Evolutionary conservation across 352 stramenopile species (phyloP).

Genomic region (Peronosclerospora sorghi): DNA sequence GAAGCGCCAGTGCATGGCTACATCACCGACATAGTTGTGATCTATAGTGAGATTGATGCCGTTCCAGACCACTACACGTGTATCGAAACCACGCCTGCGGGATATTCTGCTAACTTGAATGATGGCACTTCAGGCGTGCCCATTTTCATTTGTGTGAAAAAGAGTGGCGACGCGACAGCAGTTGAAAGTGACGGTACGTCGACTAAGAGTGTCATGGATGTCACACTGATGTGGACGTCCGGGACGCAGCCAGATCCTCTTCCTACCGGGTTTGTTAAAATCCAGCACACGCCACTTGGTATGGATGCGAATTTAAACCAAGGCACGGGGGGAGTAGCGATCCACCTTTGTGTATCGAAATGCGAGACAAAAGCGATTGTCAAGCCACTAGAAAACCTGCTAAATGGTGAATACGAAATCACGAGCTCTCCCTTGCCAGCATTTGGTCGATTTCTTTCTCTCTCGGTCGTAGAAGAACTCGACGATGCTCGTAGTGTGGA

Average conservation of each 20-base stretch:
- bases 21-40: conserved; percentile 66
- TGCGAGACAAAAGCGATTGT: conserved; percentile 37
- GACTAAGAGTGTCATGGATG: conserved; percentile 62
- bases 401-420: conserved; percentile 80
- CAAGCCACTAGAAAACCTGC: conserved; percentile 39
- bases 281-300: conserved; percentile 74
- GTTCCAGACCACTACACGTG: conserved; percentile 70
- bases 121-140: conserved; percentile 59
- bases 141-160: conserved; percentile 79
- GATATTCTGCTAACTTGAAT: conserved; percentile 75
- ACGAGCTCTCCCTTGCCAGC: conserved; percentile 24
- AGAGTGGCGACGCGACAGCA: conserved; percentile 4
- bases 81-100: conserved; percentile 53
- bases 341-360: conserved; percentile 69
- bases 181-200: conserved; percentile 3
- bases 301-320: conserved; percentile 85
- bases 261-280: conserved; percentile 65
- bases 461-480: conserved; percentile 50
- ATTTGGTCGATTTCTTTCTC: conserved; percentile 44
- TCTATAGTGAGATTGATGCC: conserved; percentile 80
- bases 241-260: conserved; percentile 45
- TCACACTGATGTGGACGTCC: conserved; percentile 71
- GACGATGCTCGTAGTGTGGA: conserved; percentile 36
- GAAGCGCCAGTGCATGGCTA: conserved; percentile 34
- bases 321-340: conserved; percentile 56